Evolutionary conservation across 2,329 filamentous ascomycete species (phyloP).

Genomic region (Fusarium sp.): DNA sequence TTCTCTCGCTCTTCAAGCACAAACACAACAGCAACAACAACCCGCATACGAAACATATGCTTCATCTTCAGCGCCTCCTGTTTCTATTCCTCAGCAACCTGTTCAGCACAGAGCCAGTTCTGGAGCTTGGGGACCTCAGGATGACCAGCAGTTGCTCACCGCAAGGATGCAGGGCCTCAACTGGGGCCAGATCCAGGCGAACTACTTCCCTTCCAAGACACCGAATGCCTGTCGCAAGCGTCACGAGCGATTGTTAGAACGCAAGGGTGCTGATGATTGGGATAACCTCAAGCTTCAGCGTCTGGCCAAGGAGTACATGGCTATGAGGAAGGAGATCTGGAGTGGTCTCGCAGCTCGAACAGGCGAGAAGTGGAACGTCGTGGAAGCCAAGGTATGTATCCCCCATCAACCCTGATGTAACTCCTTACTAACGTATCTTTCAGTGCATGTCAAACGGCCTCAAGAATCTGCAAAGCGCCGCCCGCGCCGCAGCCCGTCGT

Average conservation of each 20-base stretch:
- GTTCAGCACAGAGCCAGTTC: slow-evolving; percentile 67
- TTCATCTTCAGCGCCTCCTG: slow-evolving; percentile 49
- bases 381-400: slow-evolving; percentile 68
- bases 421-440: background rate
- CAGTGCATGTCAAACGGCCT: slow-evolving; percentile 87
- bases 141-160: slow-evolving; percentile 78
- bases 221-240: slow-evolving; percentile 90
- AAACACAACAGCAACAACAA: slow-evolving; percentile 47
- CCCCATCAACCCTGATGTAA: background rate
- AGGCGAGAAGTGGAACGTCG: slow-evolving; percentile 85
- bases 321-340: slow-evolving; percentile 85
- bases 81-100: slow-evolving; percentile 52
- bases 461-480: slow-evolving; percentile 80
- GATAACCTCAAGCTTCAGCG: slow-evolving; percentile 79
- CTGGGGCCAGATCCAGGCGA: slow-evolving; percentile 82
- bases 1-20: slow-evolving; percentile 47
- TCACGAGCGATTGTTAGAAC: slow-evolving; percentile 85
- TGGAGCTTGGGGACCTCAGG: slow-evolving; percentile 76
- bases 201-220: slow-evolving; percentile 81
- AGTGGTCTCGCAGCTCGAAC: slow-evolving; percentile 74
- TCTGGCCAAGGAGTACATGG: slow-evolving; percentile 82
- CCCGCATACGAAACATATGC: slow-evolving; percentile 55
- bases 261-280: slow-evolving; percentile 80
- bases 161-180: slow-evolving; percentile 81
- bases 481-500: slow-evolving; percentile 73